Evolutionary conservation across 2,329 filamentous ascomycete species (phyloP), one percentile per base, ranked within the genome.

Genomic region (Microascus cirrosus): DNA sequence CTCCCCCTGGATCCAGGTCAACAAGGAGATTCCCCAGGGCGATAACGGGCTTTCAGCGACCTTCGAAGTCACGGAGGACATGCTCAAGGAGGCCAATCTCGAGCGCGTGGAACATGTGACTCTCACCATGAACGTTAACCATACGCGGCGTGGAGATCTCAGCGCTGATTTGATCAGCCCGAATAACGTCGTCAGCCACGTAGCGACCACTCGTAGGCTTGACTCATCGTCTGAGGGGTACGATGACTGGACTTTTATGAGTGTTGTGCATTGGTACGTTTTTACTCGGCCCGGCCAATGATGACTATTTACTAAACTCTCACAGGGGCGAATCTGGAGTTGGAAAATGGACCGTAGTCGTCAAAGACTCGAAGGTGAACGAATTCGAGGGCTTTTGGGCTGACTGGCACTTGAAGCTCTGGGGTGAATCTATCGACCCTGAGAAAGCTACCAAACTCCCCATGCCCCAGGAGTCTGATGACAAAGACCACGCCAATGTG

Each of bases 171-270:
- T 99, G 53, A 83, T 89, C 67, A 96, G 91, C 65, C 94, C 94
- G 0, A 77, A 83, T 35, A 89, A 90, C 11, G 74, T 96, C 59
- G 77, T 90, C 62, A 96, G 90, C 67, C 86, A 96, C 67, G 82
- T 99, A 57, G 87, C 92, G 4, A 88, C 85, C 13, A 77, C 86
- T 1, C 87, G 94, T 62, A 79, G 79, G 60, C 71, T 82, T 24
- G 94, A 99, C 69, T 75, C 79, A 1, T 80, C 79, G 39, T 68
- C 73, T 0, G 71, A 73, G 24, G 94, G 94, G 10, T 99, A 97
- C 69, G 75, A 85, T 42, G 90, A 97, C 73, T 99, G 94, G 94
- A 97, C 93, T 0, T 99, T 99, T 66, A 99, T 99, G 94, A 95
- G 87, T 61, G 94, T 99, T 42, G 92, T 86, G 62, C 94, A 99